Percentiles rank a stretch among this genome's conserved stretches.
These are phyloP conservation scores for Allium cepa DNA, from an alignment of 106 monocot genomes.

Conservation along the genomic window DNA sequence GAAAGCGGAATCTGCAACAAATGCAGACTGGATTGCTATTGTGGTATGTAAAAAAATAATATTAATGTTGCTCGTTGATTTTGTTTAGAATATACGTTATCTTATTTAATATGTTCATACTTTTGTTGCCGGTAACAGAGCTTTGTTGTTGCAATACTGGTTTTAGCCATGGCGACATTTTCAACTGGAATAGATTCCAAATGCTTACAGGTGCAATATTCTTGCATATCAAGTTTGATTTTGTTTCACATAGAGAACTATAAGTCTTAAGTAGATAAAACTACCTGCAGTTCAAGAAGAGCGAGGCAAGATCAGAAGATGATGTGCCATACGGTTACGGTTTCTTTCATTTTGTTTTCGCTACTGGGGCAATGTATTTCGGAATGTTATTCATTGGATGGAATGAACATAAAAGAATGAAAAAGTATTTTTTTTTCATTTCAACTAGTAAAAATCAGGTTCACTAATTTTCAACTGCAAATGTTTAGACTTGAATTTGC, in stretches of 20 bases:
- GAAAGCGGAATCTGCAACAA: constrained; percentile 43
- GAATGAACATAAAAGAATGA: constrained; percentile 58
- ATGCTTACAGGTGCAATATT: constrained; percentile 44
- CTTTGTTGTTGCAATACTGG: constrained; percentile 73
- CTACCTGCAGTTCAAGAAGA: constrained; percentile 51
- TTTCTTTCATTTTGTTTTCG: constrained; percentile 90
- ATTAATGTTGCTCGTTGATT: too few species aligned
- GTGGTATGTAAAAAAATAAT: constrained; percentile 30
- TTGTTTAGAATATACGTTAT: too few species aligned
- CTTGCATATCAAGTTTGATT: not conserved
- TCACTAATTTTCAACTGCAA: not conserved
- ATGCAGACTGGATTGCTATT: constrained; percentile 60
- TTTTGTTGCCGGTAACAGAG: constrained; percentile 24
- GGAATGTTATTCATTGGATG: constrained; percentile 87
- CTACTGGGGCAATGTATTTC: constrained; percentile 82
- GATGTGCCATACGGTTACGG: constrained; percentile 87
- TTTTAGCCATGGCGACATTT: constrained; percentile 79
- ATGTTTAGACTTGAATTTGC: not conserved
- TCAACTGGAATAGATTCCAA: constrained; percentile 70
- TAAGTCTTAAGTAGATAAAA: not conserved
- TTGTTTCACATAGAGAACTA: not conserved
- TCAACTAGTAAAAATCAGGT: too few species aligned
- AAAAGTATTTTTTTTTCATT: constrained; percentile 33
- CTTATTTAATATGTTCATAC: too few species aligned
- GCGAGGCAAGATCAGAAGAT: constrained; percentile 26